These are phyloP conservation scores for Aspergillus sp. DNA, from an alignment of 2,329 filamentous ascomycete species.

Conservation along the genomic window DNA sequence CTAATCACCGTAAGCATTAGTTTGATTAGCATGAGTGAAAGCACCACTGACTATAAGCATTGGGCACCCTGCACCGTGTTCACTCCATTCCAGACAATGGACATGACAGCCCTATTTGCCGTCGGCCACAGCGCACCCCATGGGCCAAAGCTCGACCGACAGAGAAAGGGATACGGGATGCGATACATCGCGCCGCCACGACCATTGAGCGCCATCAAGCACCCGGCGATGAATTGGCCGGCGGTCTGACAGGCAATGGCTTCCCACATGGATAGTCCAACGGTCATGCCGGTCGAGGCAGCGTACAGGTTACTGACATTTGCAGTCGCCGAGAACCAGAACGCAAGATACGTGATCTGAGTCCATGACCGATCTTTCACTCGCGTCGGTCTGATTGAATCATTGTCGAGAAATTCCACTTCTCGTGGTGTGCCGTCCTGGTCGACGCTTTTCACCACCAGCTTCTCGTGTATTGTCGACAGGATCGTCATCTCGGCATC, in stretches of 20 bases:
- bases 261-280: constrained; percentile 53
- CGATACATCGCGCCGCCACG: constrained; percentile 46
- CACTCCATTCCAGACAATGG: constrained; percentile 48
- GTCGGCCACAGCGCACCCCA: constrained; percentile 47
- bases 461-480: constrained; percentile 10
- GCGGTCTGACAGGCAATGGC: constrained; percentile 41
- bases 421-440: constrained; percentile 14
- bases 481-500: neutral
- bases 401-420: constrained; percentile 35
- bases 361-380: constrained; percentile 44
- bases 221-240: constrained; percentile 39
- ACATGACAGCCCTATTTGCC: constrained; percentile 41
- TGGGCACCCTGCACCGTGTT: constrained; percentile 39
- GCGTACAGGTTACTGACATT: constrained; percentile 43
- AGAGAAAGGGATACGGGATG: constrained; percentile 44
- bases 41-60: constrained; percentile 31
- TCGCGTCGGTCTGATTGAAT: constrained; percentile 42
- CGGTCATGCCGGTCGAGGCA: constrained; percentile 38
- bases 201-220: constrained; percentile 43
- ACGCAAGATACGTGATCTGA: constrained; percentile 40
- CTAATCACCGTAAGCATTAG: constrained; percentile 6
- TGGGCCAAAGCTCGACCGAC: constrained; percentile 44
- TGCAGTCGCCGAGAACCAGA: constrained; percentile 43
- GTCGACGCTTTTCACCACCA: constrained; percentile 19
- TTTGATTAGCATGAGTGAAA: neutral